Evolutionary conservation across 805 yeast species (phyloP).

Genomic region (Ogataea zsoltii): DNA sequence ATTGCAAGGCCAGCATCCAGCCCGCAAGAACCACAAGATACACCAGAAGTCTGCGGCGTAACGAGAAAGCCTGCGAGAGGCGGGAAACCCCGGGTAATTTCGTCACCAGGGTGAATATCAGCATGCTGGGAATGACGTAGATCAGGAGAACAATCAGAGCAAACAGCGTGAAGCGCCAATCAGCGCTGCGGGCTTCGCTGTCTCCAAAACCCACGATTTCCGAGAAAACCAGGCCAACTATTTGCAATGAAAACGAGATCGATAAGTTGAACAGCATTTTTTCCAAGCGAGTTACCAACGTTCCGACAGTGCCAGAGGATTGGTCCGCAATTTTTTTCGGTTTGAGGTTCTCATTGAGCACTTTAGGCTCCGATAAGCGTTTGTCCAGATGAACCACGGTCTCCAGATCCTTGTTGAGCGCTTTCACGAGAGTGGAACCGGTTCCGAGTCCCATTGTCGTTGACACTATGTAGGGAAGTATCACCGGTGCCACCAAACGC

Average conservation of each 20-base stretch:
- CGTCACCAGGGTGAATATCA: constrained; percentile 11
- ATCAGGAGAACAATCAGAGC: constrained; percentile 40
- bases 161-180: constrained; percentile 43
- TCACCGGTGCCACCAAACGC: constrained; percentile 17
- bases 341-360: constrained; percentile 1
- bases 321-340: background rate
- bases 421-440: constrained; percentile 3
- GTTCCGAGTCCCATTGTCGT: constrained; percentile 7
- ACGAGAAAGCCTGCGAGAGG: constrained; percentile 1
- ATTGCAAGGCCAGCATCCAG: constrained; percentile 20
- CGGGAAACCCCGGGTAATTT: constrained; percentile 9
- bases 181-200: constrained; percentile 29
- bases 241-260: constrained; percentile 29
- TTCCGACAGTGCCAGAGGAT: background rate
- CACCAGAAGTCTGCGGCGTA: constrained; percentile 7
- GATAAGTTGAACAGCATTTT: constrained; percentile 24
- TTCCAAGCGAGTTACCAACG: background rate
- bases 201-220: constrained; percentile 30
- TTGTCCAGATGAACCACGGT: constrained; percentile 7
- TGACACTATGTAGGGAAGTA: constrained; percentile 13
- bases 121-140: constrained; percentile 44
- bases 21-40: constrained; percentile 8
- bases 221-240: constrained; percentile 30
- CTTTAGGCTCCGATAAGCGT: constrained; percentile 1
- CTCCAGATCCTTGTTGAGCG: constrained; percentile 15